phyloP scores from a whole-genome alignment of 2,329 filamentous ascomycete genomes.

The Ascochyta pisi region DNA sequence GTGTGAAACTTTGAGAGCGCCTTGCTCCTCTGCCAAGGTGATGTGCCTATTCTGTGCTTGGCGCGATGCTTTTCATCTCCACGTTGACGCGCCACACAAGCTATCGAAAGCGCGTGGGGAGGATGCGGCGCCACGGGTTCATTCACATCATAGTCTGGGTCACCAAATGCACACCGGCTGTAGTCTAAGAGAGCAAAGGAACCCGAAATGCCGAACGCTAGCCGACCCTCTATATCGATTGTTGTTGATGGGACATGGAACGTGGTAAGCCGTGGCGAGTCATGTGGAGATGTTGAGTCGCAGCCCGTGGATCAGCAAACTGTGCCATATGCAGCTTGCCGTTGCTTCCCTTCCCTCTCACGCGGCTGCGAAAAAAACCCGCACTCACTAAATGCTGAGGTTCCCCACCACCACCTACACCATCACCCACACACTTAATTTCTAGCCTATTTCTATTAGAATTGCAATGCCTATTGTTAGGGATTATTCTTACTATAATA shows the following conservation, averaged over 20 bases:
- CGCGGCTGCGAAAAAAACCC: no score
- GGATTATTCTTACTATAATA: no score
- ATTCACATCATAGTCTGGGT: background rate
- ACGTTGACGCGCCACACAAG: background rate
- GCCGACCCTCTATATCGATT: slow-evolving; percentile 5
- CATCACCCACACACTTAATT: no score
- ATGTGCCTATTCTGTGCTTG: background rate
- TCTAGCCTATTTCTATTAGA: no score
- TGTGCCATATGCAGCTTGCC: slow-evolving; percentile 8
- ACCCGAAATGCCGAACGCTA: slow-evolving; percentile 3
- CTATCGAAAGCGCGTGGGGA: background rate
- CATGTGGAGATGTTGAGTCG: slow-evolving; percentile 12
- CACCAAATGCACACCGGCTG: background rate
- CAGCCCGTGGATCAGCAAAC: background rate
- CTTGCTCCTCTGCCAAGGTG: slow-evolving; percentile 3
- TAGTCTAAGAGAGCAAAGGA: background rate
- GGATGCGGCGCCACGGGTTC: background rate
- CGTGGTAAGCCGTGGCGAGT: slow-evolving; percentile 1
- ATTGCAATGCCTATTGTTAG: no score
- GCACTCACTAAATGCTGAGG: no score
- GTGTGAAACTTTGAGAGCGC: slow-evolving; percentile 1
- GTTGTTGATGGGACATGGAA: slow-evolving; percentile 1
- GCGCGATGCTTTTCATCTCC: slow-evolving; percentile 4
- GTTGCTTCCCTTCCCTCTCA: background rate
- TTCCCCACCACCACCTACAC: no score